Evolutionary conservation across 495 filamentous ascomycete species (phyloP).

Genomic region (Tuber melanosporum): DNA sequence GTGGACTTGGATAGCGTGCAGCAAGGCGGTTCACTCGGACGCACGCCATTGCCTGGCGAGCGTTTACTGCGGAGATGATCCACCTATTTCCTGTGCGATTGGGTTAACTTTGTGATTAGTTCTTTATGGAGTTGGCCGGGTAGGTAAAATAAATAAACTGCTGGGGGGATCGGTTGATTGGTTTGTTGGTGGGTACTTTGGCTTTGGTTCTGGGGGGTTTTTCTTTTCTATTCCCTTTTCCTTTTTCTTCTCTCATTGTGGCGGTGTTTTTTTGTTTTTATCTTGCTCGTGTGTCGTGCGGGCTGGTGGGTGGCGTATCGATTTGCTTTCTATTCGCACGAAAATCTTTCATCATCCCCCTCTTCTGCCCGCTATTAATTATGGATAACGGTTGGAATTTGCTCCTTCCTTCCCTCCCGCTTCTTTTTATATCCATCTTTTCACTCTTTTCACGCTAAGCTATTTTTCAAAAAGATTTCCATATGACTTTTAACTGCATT

Average conservation of each 20-base stretch:
- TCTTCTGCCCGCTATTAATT: neutral
- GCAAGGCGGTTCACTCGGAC: constrained; percentile 22
- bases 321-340: neutral
- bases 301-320: neutral
- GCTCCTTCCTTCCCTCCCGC: neutral
- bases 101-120: neutral
- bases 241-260: constrained; percentile 1
- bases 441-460: neutral
- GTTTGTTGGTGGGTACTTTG: neutral
- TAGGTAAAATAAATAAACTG: neutral
- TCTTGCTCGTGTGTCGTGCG: neutral
- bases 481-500: neutral
- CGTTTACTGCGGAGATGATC: constrained; percentile 12
- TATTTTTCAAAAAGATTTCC: neutral
- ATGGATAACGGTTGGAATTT: neutral
- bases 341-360: neutral
- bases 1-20: constrained; percentile 29
- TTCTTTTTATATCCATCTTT: neutral
- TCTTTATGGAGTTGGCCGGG: neutral
- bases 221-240: neutral
- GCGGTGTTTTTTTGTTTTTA: neutral
- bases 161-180: neutral
- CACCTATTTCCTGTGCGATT: neutral
- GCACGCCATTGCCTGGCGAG: constrained; percentile 16
- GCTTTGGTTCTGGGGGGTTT: constrained; percentile 1